Base-by-base conservation (phyloP, 371 early-diverging fungal species). In the Rhizopus delemar region DNA sequence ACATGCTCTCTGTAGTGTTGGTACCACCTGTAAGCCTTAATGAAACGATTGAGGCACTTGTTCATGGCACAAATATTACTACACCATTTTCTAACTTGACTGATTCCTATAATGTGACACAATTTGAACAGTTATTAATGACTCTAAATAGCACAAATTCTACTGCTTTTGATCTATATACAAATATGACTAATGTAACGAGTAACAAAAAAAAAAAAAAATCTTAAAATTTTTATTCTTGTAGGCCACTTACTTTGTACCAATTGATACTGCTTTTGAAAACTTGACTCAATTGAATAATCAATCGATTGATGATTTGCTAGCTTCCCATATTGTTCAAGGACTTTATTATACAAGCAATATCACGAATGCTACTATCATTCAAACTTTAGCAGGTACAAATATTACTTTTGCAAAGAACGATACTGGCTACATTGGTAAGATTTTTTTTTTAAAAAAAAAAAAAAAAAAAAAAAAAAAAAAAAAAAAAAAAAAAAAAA, bases 301-400 rank as follows among this genome's bases (percentile, higher is more conserved):
- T 5, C 39, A 57, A 11, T 45, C 57, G 2, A 16, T 73, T 5
- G 41, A 49, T 29, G 46, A 60, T 51, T 39, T 76, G 8, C 39
- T 78, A 12, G 54, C 53, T 41, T 62, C 65, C 12, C 76, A 81
- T 62, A 60, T 75, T 16, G 63, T 79, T 29, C 65, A 63, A 12
- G 80, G 80, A 43, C 65, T 77, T 31, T 75, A 72, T 15, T 79
- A 72, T 38, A 56, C 69, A 13, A 56, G 71, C 9, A 77, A 78
- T 39, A 51, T 81, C 49, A 77, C 78, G 1, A 36, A 56, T 5
- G 16, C 56, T 22, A 56, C 63, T 5, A 41, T 55, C 8, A 22
- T 58, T 13, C 35, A 5, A 9, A 54, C 63, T 16, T 15, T 49
- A 0, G 58, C 50, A 16, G 59, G 56, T 1, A 54, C 55, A 8